Evolutionary conservation across 805 yeast genomes (phyloP), one percentile per base, ranked within the genome.

Genomic region (Candida berthetii): DNA sequence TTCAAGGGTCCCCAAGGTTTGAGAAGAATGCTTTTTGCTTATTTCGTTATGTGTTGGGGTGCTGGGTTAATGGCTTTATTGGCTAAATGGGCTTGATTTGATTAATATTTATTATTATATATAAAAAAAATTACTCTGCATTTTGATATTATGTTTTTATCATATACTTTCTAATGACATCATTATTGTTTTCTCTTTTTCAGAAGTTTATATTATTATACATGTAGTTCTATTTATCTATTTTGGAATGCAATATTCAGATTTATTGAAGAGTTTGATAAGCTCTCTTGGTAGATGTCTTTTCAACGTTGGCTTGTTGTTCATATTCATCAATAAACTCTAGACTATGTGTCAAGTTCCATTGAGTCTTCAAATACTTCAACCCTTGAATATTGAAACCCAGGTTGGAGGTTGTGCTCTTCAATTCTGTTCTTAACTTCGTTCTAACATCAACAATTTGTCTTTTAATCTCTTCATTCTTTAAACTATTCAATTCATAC

Each of bases 341-440:
- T 28, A 75, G 70, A 50, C 74, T 80, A 57, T 91, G 98, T 35
- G 70, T 72, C 55, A 81, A 62, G 44, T 78, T 77, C 96, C 96
- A 90, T 60, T 84, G 88, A 35, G 72, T 76, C 56, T 79, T 81
- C 45, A 85, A 62, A 52, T 78, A 85, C 50, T 74, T 77, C 59
- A 93, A 68, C 4, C 96, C 97, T 46, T 85, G 90, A 16, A 87
- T 69, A 55, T 93, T 93, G 66, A 74, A 82, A 9, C 97, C 98
- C 36, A 93, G 69, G 44, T 76, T 82, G 36, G 72, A 68, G 14
- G 74, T 67, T 17, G 78, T 77, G 3, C 57, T 52, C 37, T 65
- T 63, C 40, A 93, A 66, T 41, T 78, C 76, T 1, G 42, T 50
- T 47, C 96, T 72, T 42, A 93, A 66, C 49, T 77, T 77, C 8